Evolutionary conservation across 2,329 filamentous ascomycete species (phyloP).

Genomic region (Cladosporium sp.): DNA sequence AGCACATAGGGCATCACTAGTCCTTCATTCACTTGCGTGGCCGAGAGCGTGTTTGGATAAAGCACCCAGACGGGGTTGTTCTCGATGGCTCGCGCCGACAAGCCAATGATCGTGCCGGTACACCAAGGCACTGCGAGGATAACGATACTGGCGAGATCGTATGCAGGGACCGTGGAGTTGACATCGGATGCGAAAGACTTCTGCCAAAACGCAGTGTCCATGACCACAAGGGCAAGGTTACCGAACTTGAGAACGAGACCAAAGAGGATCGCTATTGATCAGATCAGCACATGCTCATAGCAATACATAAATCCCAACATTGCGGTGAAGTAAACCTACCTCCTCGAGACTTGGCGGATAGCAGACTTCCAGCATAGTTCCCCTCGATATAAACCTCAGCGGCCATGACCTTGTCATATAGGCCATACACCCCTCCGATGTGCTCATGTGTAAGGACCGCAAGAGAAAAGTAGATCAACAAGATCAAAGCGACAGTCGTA

Average conservation of each 20-base stretch:
- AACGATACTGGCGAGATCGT: constrained; percentile 47
- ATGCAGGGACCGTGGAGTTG: constrained; percentile 49
- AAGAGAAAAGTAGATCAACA: constrained; percentile 52
- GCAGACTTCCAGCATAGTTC: constrained; percentile 50
- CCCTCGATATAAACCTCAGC: constrained; percentile 46
- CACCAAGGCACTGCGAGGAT: constrained; percentile 52
- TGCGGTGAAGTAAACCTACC: neutral
- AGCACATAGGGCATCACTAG: constrained; percentile 52
- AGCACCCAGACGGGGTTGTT: constrained; percentile 48
- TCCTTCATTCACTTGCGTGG: constrained; percentile 44
- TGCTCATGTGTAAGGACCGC: constrained; percentile 45
- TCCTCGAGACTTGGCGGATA: constrained; percentile 49
- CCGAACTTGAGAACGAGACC: constrained; percentile 52
- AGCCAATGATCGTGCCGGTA: constrained; percentile 49
- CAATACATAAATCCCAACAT: neutral
- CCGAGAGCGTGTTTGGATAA: constrained; percentile 45
- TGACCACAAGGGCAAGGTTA: constrained; percentile 50
- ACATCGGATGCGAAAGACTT: constrained; percentile 54
- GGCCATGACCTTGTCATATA: constrained; percentile 51
- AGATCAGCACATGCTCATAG: neutral
- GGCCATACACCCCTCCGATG: constrained; percentile 44
- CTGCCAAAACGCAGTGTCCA: constrained; percentile 57
- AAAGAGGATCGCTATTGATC: constrained; percentile 35
- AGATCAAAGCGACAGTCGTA: constrained; percentile 49
- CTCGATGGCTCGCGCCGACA: constrained; percentile 48